Conservation (phyloP, 2,329 filamentous ascomycete species). For the Dactylellina leptospora region DNA sequence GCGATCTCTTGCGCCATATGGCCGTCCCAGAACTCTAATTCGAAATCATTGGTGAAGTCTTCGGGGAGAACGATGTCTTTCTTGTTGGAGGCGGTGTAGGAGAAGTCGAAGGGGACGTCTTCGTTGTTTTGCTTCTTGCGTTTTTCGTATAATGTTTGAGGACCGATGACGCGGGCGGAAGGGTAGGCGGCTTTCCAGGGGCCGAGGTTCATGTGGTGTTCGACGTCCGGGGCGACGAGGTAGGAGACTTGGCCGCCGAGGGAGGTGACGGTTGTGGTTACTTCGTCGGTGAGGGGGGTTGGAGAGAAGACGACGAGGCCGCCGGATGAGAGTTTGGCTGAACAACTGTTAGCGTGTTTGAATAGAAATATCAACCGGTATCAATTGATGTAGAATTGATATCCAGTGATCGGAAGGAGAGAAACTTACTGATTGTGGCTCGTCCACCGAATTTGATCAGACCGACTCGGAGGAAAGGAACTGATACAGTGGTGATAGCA, state of each 20-base stretch:
- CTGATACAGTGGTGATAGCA: constrained; percentile 78
- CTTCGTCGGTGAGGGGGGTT: constrained; percentile 80
- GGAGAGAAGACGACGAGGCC: constrained; percentile 90
- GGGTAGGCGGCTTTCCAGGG: constrained; percentile 85
- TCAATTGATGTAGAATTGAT: too few species aligned
- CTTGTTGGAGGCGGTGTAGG: constrained; percentile 71
- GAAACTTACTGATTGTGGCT: constrained; percentile 76
- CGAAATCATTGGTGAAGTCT: constrained; percentile 88
- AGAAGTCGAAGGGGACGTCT: constrained; percentile 69
- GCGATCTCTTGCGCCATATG: constrained; percentile 88
- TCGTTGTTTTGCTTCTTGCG: constrained; percentile 69
- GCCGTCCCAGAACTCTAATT: constrained; percentile 81
- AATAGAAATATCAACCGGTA: too few species aligned
- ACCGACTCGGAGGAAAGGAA: constrained; percentile 85
- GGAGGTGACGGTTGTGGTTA: constrained; percentile 71
- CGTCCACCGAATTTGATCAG: constrained; percentile 83
- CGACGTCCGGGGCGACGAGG: constrained; percentile 84
- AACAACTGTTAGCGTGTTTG: too few species aligned
- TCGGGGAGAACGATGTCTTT: constrained; percentile 67
- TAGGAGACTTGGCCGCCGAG: constrained; percentile 76
- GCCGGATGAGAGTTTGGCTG: constrained; percentile 80
- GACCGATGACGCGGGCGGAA: constrained; percentile 79
- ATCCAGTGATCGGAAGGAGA: too few species aligned
- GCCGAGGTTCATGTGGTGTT: constrained; percentile 94
- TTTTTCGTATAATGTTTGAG: constrained; percentile 84